Percentiles rank a stretch among this genome's conserved stretches.
Evolutionary conservation across 306 rosid genomes (phyloP).

Genomic region (Quercus agrifolia): DNA sequence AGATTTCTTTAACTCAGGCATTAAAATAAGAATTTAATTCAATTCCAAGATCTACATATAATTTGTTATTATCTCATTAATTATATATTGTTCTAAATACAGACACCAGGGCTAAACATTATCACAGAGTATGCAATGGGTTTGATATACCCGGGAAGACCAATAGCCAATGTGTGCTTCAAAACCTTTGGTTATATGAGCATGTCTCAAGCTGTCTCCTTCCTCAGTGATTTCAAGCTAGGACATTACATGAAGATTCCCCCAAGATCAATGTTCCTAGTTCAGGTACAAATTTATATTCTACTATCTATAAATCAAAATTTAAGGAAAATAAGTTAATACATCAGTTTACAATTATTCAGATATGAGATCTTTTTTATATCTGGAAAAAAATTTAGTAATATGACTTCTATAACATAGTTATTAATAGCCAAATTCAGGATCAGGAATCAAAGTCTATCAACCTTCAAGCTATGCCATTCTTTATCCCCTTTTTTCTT

Average conservation of each 20-base stretch:
- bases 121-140: slow-evolving; percentile 84
- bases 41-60: neutral
- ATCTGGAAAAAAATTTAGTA: too few species aligned
- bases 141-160: slow-evolving; percentile 67
- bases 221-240: slow-evolving; percentile 80
- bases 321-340: neutral
- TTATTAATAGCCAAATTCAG: neutral
- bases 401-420: neutral
- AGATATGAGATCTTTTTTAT: neutral
- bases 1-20: neutral
- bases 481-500: too few species aligned
- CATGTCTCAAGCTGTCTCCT: slow-evolving; percentile 82
- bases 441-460: neutral
- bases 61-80: neutral
- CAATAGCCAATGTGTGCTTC: slow-evolving; percentile 91
- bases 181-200: slow-evolving; percentile 79
- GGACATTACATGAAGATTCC: slow-evolving; percentile 96
- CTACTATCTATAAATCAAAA: neutral
- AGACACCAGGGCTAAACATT: slow-evolving; percentile 77
- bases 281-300: slow-evolving; percentile 48
- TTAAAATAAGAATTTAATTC: neutral
- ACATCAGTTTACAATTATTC: neutral
- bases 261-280: slow-evolving; percentile 81
- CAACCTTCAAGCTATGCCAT: neutral
- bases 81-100: slow-evolving; percentile 6